Percentiles rank a stretch among this genome's conserved stretches.
phyloP scores from a whole-genome alignment of 768 basidiomycete genomes.

The Tulasnella calospora region DNA sequence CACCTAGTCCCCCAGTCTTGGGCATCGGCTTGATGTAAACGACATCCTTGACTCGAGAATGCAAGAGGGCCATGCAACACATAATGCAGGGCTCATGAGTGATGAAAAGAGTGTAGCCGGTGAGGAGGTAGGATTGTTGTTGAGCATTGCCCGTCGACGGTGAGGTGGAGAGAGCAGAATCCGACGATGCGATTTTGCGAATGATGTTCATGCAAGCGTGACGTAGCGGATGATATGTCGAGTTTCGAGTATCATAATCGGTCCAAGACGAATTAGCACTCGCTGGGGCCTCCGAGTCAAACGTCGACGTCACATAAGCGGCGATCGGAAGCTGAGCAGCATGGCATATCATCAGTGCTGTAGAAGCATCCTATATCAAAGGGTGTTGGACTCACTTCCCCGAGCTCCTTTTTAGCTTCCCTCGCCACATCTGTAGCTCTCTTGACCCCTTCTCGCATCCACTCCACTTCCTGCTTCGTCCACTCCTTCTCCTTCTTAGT shows the following conservation, averaged over 20 bases:
- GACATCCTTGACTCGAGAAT: slow-evolving; percentile 88
- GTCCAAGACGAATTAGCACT: slow-evolving; percentile 35
- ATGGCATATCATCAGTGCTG: slow-evolving; percentile 4
- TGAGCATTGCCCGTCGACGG: not conserved
- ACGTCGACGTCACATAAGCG: slow-evolving; percentile 42
- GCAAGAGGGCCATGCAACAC: slow-evolving; percentile 94
- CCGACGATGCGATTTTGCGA: slow-evolving; percentile 49
- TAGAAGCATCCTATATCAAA: slow-evolving; percentile 5
- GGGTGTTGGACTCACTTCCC: slow-evolving; percentile 52
- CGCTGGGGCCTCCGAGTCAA: slow-evolving; percentile 18
- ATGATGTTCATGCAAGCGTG: slow-evolving; percentile 80
- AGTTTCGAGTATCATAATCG: slow-evolving; percentile 65
- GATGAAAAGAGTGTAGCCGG: slow-evolving; percentile 74
- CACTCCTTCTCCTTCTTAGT: slow-evolving; percentile 54
- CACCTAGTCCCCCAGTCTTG: slow-evolving; percentile 82
- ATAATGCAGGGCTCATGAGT: slow-evolving; percentile 98
- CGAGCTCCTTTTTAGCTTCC: slow-evolving; percentile 40
- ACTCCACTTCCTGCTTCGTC: slow-evolving; percentile 59
- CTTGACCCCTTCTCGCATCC: slow-evolving; percentile 70
- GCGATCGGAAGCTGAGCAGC: slow-evolving; percentile 63
- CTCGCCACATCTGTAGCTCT: slow-evolving; percentile 49
- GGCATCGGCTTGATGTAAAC: slow-evolving; percentile 60
- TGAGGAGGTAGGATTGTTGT: slow-evolving; percentile 63
- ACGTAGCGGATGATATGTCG: slow-evolving; percentile 69
- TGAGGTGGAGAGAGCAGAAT: not conserved